phyloP scores from a whole-genome alignment of 2,329 filamentous ascomycete species.

The Alternaria postmessia region DNA sequence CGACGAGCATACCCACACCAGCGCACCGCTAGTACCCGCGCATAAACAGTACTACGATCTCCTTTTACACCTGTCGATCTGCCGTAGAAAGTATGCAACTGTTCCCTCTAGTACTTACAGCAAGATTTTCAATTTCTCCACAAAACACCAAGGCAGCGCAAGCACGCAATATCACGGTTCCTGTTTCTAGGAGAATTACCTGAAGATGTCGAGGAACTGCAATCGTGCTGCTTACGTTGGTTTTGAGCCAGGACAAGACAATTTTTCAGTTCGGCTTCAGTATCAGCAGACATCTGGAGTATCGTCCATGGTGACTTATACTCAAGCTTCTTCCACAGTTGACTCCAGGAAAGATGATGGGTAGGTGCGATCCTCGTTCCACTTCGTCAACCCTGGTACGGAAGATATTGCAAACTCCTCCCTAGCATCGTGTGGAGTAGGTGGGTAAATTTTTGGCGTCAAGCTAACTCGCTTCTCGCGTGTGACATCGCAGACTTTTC shows the following conservation, averaged over 20 bases:
- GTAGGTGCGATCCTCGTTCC: not conserved
- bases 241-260: not conserved
- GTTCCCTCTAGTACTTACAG: not conserved
- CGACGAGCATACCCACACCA: slow-evolving; percentile 2
- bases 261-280: too few species aligned
- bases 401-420: slow-evolving; percentile 4
- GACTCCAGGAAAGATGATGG: not conserved
- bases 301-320: not conserved
- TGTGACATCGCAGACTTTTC: slow-evolving; percentile 3
- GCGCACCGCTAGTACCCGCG: slow-evolving; percentile 8
- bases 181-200: not conserved
- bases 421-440: slow-evolving; percentile 10
- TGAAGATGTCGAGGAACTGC: not conserved
- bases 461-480: not conserved
- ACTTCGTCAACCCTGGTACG: not conserved
- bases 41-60: slow-evolving; percentile 7
- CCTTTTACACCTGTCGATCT: slow-evolving; percentile 6
- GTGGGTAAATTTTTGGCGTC: not conserved
- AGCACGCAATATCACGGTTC: not conserved
- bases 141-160: not conserved
- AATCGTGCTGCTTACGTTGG: not conserved
- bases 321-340: not conserved
- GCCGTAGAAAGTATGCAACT: slow-evolving; percentile 2
- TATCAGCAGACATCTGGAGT: not conserved
- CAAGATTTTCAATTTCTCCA: not conserved